Evolutionary conservation across 139 green algal species (phyloP), one percentile per base, ranked within the genome.

Genomic region (Klebsormidium nitens): DNA sequence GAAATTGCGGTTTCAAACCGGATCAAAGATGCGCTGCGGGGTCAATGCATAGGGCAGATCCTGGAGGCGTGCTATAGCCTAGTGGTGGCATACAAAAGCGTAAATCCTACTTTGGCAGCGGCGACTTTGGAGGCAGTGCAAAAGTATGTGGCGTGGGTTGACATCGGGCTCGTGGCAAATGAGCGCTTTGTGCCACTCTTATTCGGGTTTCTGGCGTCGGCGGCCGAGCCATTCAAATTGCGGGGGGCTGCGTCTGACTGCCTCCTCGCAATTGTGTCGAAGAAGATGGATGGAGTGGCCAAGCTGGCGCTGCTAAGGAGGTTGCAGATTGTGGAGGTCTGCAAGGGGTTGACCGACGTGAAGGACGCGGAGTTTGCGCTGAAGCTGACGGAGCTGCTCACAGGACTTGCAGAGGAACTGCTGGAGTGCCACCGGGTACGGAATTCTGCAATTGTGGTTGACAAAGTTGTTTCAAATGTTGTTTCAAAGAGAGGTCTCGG

Each of bases 11-110:
- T 36, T 5, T 46, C 65, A 5, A 71, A 47, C 47, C 47, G 70
- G 11, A 52, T 97, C 26, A 96, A 98, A 81, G 93, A 98, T 68
- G 80, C 83, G 48, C 96, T 98, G 91, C 83, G 93, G 2, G 90
- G 95, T 59, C 77, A 82, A n/a, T 90, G 85, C 56, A 83, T 96
- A 6, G 49, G 14, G 1, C 86, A 91, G 31, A 59, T 97, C 29
- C 83, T 85, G 1, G 78, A 72, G 1, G 81, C 88, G 2, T 97
- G 87, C 85, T 87, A 80, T 57, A 57, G 75, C 5, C 71, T 95
- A 42, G 77, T 89, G 28, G 77, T 71, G 1, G 59, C 52, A 0
- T 90, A 90, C 74, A 47, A 81, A 23, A 34, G 42, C 31, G 42
- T 48, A 11, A 34, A 63, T 17, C 84, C 87, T 1, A 71, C 81